These are phyloP conservation scores for Rhizopus sp. DNA, from an alignment of 371 early-diverging fungal genomes.

Conservation along the genomic window DNA sequence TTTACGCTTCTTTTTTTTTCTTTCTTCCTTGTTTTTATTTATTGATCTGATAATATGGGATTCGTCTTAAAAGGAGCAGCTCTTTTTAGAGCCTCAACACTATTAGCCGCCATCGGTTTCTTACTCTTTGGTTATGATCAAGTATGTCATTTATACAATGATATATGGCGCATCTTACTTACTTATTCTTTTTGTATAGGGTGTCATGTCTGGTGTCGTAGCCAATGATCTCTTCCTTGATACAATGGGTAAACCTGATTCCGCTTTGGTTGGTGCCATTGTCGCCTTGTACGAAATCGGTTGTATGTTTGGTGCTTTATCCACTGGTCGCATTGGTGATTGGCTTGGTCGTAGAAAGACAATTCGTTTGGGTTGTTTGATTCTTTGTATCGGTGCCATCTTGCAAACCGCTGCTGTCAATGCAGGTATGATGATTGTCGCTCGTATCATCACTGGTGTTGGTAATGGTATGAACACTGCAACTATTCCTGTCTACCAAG, in stretches of 20 bases:
- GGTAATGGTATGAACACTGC: slow-evolving; percentile 49
- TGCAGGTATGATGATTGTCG: slow-evolving; percentile 33
- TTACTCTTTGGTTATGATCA: slow-evolving; percentile 57
- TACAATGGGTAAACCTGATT: slow-evolving; percentile 39
- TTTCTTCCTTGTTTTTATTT: slow-evolving; percentile 7
- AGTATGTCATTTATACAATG: slow-evolving; percentile 15
- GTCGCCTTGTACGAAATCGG: slow-evolving; percentile 46
- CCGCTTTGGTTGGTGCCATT: slow-evolving; percentile 20
- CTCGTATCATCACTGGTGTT: slow-evolving; percentile 44
- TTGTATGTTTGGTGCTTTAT: slow-evolving; percentile 38
- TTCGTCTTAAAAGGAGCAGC: slow-evolving; percentile 40
- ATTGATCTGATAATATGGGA: slow-evolving; percentile 18
- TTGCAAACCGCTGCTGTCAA: slow-evolving; percentile 40
- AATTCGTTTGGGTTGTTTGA: slow-evolving; percentile 36
- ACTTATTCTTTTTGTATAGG: slow-evolving; percentile 10
- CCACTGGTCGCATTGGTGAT: slow-evolving; percentile 46
- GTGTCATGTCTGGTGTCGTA: slow-evolving; percentile 53
- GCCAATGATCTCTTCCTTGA: slow-evolving; percentile 32
- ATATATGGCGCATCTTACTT: neutral
- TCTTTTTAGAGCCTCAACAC: slow-evolving; percentile 40
- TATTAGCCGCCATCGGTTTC: slow-evolving; percentile 52
- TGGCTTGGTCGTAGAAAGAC: slow-evolving; percentile 41
- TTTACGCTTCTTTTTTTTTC: neutral
- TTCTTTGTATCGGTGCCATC: slow-evolving; percentile 41
- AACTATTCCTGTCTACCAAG: slow-evolving; percentile 44